Evolutionary conservation across 495 filamentous ascomycete species (phyloP).

Genomic region (Talaromyces stipitatus): DNA sequence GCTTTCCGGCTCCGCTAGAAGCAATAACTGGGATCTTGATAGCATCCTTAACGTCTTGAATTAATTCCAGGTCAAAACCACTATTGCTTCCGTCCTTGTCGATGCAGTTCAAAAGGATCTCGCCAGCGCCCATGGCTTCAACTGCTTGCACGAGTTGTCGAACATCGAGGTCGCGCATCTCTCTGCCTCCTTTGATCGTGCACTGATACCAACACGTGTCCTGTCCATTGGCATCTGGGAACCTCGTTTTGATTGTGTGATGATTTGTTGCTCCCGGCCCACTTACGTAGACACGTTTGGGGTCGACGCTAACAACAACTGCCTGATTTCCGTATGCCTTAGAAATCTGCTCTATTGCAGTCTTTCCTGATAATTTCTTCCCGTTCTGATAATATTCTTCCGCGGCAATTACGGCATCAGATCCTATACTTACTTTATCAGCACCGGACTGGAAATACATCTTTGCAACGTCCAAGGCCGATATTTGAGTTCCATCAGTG

Average conservation of each 20-base stretch:
- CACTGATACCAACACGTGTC: constrained; percentile 93
- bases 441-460: constrained; percentile 98
- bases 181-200: constrained; percentile 90
- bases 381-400: constrained; percentile 74
- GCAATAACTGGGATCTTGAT: constrained; percentile 92
- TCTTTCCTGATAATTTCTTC: constrained; percentile 62
- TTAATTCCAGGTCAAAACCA: constrained; percentile 91
- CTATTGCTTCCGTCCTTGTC: constrained; percentile 94
- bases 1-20: constrained; percentile 86
- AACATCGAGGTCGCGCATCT: constrained; percentile 85
- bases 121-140: constrained; percentile 91
- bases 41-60: constrained; percentile 74
- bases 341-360: constrained; percentile 92
- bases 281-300: constrained; percentile 80
- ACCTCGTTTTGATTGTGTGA: constrained; percentile 64
- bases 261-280: constrained; percentile 65
- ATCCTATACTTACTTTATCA: constrained; percentile 98
- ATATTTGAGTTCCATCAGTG: constrained; percentile 75
- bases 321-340: constrained; percentile 93
- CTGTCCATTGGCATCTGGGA: constrained; percentile 68
- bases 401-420: constrained; percentile 85
- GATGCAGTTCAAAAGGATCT: constrained; percentile 94
- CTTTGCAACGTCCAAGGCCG: constrained; percentile 85
- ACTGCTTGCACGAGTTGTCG: constrained; percentile 80
- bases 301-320: constrained; percentile 93